Base-by-base conservation (phyloP, 225 moss, liverwort and hornwort genomes). In the Pseudoscleropodium purum region DNA sequence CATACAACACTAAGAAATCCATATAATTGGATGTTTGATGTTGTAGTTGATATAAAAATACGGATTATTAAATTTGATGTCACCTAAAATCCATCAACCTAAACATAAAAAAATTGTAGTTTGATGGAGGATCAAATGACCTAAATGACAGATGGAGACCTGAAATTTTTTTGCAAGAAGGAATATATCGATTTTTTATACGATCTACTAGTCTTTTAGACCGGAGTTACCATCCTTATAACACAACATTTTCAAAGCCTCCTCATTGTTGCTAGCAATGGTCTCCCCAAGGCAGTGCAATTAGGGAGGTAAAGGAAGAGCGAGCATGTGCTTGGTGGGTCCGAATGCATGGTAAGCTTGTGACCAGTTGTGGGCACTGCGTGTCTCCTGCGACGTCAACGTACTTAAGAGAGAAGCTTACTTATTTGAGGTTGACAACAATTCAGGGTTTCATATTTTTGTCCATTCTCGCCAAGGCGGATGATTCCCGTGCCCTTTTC, bases 91-190 rank as follows among this genome's bases (percentile, higher is more conserved):
- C 9, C 47, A n/a, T n/a, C 7, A 47, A 47, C 9, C 47, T 47
- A 47, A 47, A 47, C 47, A 47, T 47, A 2, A 47, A 47, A 47
- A 47, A 47, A 47, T 47, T 47, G 9, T 47, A 10, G 9, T 7
- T 47, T 47, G 6, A 11, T n/a, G 7, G 6, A 68, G 4, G 37
- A 12, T 68, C 21, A 68, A 68, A 68, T 68, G 41, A 14, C 41
- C 25, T 39, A 2, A 2, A 39, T 0, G 2, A 25, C 24, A 70
- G 1, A 24, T 37, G 2, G 12, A 2, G 12, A 21, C 12, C 0
- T 15, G 2, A 13, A 26, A 41, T 26, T 7, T 72, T 72, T 5
- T 41, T 26, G 1, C 2, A 7, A 6, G 23, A 39, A 14, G 0
- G 2, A 43, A 70, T 2, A 25, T 43, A 5, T 27, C 0, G 0